A percentile compares a stretch with the other conserved stretches of the same genome.
phyloP scores from a whole-genome alignment of 768 basidiomycete genomes.

The Hortiboletus campestris region DNA sequence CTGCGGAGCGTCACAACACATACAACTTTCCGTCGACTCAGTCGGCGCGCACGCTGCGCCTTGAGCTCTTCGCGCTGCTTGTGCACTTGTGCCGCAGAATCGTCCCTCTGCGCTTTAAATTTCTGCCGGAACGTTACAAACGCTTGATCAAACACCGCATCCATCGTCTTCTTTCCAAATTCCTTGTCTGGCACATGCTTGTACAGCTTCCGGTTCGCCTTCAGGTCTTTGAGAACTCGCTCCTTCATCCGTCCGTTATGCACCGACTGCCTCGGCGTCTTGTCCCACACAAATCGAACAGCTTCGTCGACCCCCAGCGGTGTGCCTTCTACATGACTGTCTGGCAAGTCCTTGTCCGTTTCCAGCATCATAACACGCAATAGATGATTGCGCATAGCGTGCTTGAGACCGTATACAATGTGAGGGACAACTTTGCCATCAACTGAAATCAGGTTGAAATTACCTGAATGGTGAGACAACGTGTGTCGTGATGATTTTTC shows the following conservation, averaged over 20 bases:
- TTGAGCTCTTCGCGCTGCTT: slow-evolving; percentile 61
- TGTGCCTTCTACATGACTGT: slow-evolving; percentile 56
- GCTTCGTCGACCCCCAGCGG: slow-evolving; percentile 47
- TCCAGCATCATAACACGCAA: slow-evolving; percentile 55
- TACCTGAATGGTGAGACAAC: slow-evolving; percentile 69
- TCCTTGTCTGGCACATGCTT: slow-evolving; percentile 64
- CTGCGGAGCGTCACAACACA: slow-evolving; percentile 20
- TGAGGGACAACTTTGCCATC: slow-evolving; percentile 1
- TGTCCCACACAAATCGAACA: slow-evolving; percentile 77
- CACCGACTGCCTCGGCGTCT: slow-evolving; percentile 70
- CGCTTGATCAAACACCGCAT: slow-evolving; percentile 65
- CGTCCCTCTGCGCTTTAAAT: slow-evolving; percentile 59
- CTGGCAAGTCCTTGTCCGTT: slow-evolving; percentile 57
- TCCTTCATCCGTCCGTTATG: slow-evolving; percentile 74
- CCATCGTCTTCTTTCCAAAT: slow-evolving; percentile 59
- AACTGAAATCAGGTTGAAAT: slow-evolving; percentile 10
- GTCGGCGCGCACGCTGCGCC: slow-evolving; percentile 57
- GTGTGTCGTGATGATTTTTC: slow-evolving; percentile 59
- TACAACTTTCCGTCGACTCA: slow-evolving; percentile 62
- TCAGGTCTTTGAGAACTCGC: slow-evolving; percentile 59
- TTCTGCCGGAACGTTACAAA: slow-evolving; percentile 69
- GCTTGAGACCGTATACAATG: slow-evolving; percentile 36
- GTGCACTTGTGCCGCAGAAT: slow-evolving; percentile 37
- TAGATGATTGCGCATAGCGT: slow-evolving; percentile 70
- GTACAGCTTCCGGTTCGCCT: slow-evolving; percentile 53